A percentile compares a stretch with the other conserved stretches of the same genome.
Evolutionary conservation across 495 filamentous ascomycete species (phyloP).

Genomic region (Staphylotrichum longicolle): DNA sequence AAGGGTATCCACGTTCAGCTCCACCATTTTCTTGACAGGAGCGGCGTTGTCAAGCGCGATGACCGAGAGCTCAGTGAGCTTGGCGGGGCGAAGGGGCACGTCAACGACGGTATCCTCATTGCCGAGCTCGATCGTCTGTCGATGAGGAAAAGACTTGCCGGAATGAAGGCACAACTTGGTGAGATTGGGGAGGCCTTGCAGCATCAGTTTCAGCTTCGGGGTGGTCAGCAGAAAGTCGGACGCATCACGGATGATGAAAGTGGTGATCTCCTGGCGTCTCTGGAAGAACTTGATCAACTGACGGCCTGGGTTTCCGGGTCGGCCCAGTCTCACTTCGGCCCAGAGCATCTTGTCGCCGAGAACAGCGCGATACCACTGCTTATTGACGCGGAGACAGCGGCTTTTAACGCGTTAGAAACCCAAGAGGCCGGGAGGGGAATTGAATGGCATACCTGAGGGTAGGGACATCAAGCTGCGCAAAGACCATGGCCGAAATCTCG

Average conservation of each 20-base stretch:
- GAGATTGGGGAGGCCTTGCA: slow-evolving; percentile 19
- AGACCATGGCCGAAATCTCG: slow-evolving; percentile 27
- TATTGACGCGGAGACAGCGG: slow-evolving; percentile 26
- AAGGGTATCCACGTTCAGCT: slow-evolving; percentile 4
- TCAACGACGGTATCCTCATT: not conserved
- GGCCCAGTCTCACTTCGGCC: slow-evolving; percentile 18
- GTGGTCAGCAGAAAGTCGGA: slow-evolving; percentile 14
- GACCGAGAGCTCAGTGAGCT: slow-evolving; percentile 11
- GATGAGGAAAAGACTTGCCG: not conserved
- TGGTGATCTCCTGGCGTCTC: slow-evolving; percentile 17
- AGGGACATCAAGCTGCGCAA: slow-evolving; percentile 21
- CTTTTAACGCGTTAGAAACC: slow-evolving; percentile 7
- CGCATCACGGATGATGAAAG: slow-evolving; percentile 20
- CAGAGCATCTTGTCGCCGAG: slow-evolving; percentile 24
- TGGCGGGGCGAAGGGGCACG: no score
- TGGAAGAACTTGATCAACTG: slow-evolving; percentile 23
- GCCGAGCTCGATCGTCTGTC: not conserved
- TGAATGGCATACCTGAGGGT: slow-evolving; percentile 20
- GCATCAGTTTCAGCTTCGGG: slow-evolving; percentile 12
- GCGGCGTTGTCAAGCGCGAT: not conserved
- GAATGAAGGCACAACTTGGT: slow-evolving; percentile 19
- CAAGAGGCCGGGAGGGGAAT: not conserved
- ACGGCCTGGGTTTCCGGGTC: slow-evolving; percentile 20
- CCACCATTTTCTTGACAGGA: not conserved
- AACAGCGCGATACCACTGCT: slow-evolving; percentile 23